Evolutionary conservation across 2,329 filamentous ascomycete genomes (phyloP).

Genomic region (Fusarium subtropicale): DNA sequence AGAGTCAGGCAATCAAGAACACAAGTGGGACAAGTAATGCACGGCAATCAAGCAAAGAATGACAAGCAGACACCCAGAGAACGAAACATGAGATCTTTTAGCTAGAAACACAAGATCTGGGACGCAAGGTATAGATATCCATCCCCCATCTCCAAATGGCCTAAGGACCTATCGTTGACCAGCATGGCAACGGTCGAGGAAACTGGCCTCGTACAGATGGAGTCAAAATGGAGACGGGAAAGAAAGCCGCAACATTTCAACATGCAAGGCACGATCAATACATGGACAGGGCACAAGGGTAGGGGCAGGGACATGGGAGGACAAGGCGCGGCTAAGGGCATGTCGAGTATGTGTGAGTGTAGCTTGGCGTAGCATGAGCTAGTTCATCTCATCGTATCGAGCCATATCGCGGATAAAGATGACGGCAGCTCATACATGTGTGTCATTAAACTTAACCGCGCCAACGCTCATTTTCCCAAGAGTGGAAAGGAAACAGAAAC

Average conservation of each 20-base stretch:
- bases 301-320: conserved; percentile 1
- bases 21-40: conserved; percentile 33
- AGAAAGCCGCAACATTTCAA: conserved; percentile 13
- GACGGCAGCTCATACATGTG: conserved; percentile 19
- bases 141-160: conserved; percentile 14
- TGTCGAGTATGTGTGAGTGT: conserved; percentile 14
- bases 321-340: conserved; percentile 38
- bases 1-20: conserved; percentile 37
- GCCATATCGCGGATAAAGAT: conserved; percentile 35
- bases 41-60: conserved; percentile 34
- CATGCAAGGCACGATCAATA: conserved; percentile 28
- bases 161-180: conserved; percentile 42
- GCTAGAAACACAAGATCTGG: conserved; percentile 36
- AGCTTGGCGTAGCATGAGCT: conserved; percentile 27
- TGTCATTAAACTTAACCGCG: not conserved
- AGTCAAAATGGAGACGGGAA: conserved; percentile 22
- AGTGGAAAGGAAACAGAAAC: conserved; percentile 14
- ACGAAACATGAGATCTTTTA: conserved; percentile 39
- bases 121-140: conserved; percentile 32
- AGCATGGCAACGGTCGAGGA: conserved; percentile 33
- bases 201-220: conserved; percentile 41
- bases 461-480: not conserved
- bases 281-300: not conserved
- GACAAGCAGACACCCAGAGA: conserved; percentile 35
- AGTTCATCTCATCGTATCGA: conserved; percentile 36